Evolutionary conservation across 768 basidiomycete genomes (phyloP), one percentile per base, ranked within the genome.

Genomic region (Clavulina sp.): DNA sequence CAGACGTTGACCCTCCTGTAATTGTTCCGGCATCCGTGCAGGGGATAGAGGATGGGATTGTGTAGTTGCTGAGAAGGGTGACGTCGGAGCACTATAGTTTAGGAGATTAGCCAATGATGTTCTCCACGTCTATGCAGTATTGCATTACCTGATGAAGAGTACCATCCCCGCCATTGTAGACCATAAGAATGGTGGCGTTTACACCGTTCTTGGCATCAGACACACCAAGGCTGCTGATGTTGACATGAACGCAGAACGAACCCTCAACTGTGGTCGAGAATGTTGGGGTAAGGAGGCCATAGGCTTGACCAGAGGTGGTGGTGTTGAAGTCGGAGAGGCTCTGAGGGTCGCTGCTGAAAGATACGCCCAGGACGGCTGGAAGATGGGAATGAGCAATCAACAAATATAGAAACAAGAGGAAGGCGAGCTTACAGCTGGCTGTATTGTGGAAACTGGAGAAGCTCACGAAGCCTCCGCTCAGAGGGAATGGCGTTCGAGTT

Each of bases 141-240:
- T 21, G 44, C 64, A 40, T n/a, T 59, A 75, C 82, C 70, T 87
- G 83, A 65, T 71, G 86, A 5, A 91, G 70, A 28, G 60, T 44
- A 21, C 77, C 78, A 60, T 89, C 85, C 32, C 83, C 84, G 36
- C 82, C 83, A 56, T 76, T 64, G 60, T 65, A 87, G 28, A 74
- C 57, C 23, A 85, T 59, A 64, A 83, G 78, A 46, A 89, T 66
- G 1, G 87, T 87, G 34, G 84, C 78, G 56, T 84, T 80, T 19
- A 75, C 70, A 5, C 84, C 83, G 53, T 79, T 70, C 50, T 66
- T 62, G 48, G 82, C 60, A 13, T 70, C 73, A 31, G 66, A 62
- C 28, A 84, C 65, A 31, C 68, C 67, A 36, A 75, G 65, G 0
- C 65, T 59, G 1, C 68, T 61, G 48, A 88, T 65, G 61, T 84